A percentile compares a stretch with the other conserved stretches of the same genome.
These are phyloP conservation scores for Suhomyces yuchorum DNA, from an alignment of 1,139 yeast genomes.

Conservation along the genomic window DNA sequence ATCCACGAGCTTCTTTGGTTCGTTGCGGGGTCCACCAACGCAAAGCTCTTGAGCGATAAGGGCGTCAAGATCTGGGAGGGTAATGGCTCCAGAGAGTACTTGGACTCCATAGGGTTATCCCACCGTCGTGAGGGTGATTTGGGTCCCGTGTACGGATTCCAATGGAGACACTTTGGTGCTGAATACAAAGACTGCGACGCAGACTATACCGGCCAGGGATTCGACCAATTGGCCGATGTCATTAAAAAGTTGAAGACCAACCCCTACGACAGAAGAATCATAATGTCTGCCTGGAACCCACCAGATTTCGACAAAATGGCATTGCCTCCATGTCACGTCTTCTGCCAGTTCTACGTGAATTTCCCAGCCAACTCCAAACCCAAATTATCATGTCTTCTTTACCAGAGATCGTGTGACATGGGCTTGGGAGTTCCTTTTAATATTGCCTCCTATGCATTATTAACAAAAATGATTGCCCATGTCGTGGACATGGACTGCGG, in stretches of 20 bases:
- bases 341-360: slow-evolving; percentile 90
- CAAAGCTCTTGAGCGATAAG: slow-evolving; percentile 70
- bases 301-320: slow-evolving; percentile 94
- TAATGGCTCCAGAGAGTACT: slow-evolving; percentile 91
- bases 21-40: slow-evolving; percentile 86
- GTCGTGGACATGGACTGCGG: slow-evolving; percentile 94
- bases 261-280: slow-evolving; percentile 93
- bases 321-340: slow-evolving; percentile 96
- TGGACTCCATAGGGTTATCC: slow-evolving; percentile 78
- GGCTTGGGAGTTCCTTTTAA: slow-evolving; percentile 98
- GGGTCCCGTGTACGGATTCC: slow-evolving; percentile 98
- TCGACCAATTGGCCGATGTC: slow-evolving; percentile 82
- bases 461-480: slow-evolving; percentile 94
- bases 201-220: slow-evolving; percentile 85
- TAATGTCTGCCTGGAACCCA: slow-evolving; percentile 98
- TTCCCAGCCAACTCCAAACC: slow-evolving; percentile 63
- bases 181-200: slow-evolving; percentile 81
- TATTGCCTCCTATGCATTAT: slow-evolving; percentile 91
- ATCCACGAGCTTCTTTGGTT: slow-evolving; percentile 93
- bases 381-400: slow-evolving; percentile 79
- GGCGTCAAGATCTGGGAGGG: slow-evolving; percentile 99
- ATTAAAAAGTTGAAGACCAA: slow-evolving; percentile 78
- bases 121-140: slow-evolving; percentile 89
- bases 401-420: slow-evolving; percentile 99
- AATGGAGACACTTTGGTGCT: slow-evolving; percentile 99